These are phyloP conservation scores for Malassezia psittaci DNA, from an alignment of 1,284 basidiomycete species.

Conservation along the genomic window DNA sequence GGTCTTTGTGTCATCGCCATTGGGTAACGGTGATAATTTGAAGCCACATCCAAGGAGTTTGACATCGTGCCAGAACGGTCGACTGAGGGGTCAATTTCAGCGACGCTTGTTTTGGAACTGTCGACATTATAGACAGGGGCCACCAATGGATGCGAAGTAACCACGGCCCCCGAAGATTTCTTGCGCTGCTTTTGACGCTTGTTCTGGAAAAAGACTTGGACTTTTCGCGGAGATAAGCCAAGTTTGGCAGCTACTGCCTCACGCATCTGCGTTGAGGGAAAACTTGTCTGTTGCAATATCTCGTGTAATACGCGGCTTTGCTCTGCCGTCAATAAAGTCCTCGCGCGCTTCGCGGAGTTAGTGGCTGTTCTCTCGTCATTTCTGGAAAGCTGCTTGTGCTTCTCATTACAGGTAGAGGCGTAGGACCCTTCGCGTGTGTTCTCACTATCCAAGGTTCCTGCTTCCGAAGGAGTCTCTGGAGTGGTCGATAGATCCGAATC, in stretches of 20 bases:
- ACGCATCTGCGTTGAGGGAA: conserved; percentile 30
- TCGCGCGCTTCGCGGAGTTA: conserved; percentile 5
- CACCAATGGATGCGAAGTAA: neutral
- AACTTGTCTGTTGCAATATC: conserved; percentile 29
- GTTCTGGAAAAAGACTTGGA: conserved; percentile 30
- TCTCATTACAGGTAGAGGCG: no score
- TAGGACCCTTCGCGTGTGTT: no score
- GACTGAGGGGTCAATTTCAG: neutral
- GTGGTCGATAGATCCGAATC: no score
- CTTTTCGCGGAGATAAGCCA: conserved; percentile 29
- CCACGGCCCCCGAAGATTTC: neutral
- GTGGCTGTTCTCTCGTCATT: neutral
- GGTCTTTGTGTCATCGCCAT: no score
- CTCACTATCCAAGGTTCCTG: no score
- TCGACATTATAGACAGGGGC: neutral
- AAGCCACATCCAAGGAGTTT: no score
- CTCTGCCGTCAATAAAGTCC: conserved; percentile 23
- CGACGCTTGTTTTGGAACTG: neutral
- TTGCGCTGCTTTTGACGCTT: conserved; percentile 18
- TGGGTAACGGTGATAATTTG: no score
- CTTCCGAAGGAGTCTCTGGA: no score
- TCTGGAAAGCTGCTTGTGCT: no score
- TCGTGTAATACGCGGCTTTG: conserved; percentile 32
- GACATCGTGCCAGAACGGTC: neutral
- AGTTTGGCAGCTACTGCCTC: conserved; percentile 27